phyloP scores from a whole-genome alignment of 2,329 filamentous ascomycete genomes.

The Mariannaea elegans region DNA sequence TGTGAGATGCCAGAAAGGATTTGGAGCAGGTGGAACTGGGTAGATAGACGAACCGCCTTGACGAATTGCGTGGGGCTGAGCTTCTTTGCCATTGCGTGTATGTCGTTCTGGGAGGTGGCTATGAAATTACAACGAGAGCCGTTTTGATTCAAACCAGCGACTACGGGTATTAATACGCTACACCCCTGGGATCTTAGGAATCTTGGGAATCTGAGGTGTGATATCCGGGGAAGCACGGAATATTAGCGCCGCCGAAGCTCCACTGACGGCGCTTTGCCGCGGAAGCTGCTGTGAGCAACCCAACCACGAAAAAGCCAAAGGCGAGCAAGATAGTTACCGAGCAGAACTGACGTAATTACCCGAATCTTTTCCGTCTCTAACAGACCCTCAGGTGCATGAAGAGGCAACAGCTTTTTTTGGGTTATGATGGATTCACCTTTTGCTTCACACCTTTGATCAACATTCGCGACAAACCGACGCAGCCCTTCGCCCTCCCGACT shows the following conservation, averaged over 20 bases:
- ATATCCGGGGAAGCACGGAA: constrained; percentile 21
- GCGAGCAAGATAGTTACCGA: background rate
- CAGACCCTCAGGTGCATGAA: constrained; percentile 2
- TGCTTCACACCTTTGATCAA: background rate
- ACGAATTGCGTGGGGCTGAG: constrained; percentile 47
- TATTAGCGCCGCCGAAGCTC: constrained; percentile 12
- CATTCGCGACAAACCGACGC: background rate
- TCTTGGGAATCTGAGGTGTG: background rate
- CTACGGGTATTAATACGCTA: constrained; percentile 1
- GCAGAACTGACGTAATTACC: constrained; percentile 29
- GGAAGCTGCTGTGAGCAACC: background rate
- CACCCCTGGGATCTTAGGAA: background rate
- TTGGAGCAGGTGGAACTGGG: background rate
- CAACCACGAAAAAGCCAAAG: background rate
- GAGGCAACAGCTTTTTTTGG: constrained; percentile 3
- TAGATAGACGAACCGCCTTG: constrained; percentile 42
- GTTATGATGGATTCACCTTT: background rate
- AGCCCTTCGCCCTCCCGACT: background rate
- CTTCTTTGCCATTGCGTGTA: constrained; percentile 44
- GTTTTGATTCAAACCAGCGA: background rate
- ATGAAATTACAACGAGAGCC: background rate
- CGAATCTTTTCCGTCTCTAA: constrained; percentile 4
- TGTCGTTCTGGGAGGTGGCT: background rate
- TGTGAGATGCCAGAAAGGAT: rapidly evolving
- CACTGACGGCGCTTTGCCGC: constrained; percentile 10